phyloP scores from a whole-genome alignment of 2,329 filamentous ascomycete genomes.

The Diaporthe humulicola region DNA sequence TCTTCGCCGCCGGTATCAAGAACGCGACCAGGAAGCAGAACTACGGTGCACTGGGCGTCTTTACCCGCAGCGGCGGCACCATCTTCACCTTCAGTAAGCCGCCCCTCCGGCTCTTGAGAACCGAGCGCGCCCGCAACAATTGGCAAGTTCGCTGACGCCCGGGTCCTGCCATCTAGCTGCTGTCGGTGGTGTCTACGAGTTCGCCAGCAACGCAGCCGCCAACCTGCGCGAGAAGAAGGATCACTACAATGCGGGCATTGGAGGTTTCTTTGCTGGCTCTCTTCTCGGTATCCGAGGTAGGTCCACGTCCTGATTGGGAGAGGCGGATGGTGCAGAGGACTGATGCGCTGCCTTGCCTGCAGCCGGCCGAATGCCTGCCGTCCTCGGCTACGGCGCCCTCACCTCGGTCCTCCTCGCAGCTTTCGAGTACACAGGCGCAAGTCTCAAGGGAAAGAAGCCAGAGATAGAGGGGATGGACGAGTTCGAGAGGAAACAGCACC shows the following conservation, averaged over 20 bases:
- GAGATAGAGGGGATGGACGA: conserved; percentile 78
- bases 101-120: not conserved
- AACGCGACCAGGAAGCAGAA: conserved; percentile 90
- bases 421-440: conserved; percentile 77
- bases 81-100: conserved; percentile 76
- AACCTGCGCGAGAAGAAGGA: conserved; percentile 91
- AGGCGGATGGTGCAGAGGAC: not conserved
- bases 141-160: conserved; percentile 32
- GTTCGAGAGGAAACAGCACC: conserved; percentile 79
- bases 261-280: conserved; percentile 81
- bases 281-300: conserved; percentile 80
- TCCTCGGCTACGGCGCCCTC: conserved; percentile 75
- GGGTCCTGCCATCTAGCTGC: conserved; percentile 65
- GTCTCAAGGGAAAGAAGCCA: conserved; percentile 64
- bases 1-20: conserved; percentile 72
- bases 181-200: conserved; percentile 82
- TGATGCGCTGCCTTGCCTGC: conserved; percentile 34
- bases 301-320: conserved; percentile 51
- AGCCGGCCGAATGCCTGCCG: conserved; percentile 77
- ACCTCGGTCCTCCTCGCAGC: conserved; percentile 71
- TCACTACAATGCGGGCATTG: conserved; percentile 78
- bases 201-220: conserved; percentile 80
- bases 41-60: conserved; percentile 82
- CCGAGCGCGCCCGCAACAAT: not conserved
- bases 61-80: conserved; percentile 82